Evolutionary conservation across 129 eudicot species (phyloP).

Genomic region (Saussurea involucrata): DNA sequence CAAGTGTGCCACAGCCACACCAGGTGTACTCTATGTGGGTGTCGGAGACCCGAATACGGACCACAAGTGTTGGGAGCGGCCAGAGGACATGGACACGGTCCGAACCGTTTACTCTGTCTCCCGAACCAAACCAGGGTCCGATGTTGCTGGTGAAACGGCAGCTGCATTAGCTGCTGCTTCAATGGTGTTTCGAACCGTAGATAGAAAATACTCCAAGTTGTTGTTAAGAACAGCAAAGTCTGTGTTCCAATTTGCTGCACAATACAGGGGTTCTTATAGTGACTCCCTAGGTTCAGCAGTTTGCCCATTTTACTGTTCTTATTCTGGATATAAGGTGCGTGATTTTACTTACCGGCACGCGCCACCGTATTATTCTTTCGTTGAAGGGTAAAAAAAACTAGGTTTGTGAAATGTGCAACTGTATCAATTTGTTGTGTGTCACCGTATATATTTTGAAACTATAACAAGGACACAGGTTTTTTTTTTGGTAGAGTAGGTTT

Average conservation of each 20-base stretch:
- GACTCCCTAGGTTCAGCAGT: constrained; percentile 83
- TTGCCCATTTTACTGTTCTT: constrained; percentile 95
- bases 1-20: constrained; percentile 82
- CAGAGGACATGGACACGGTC: constrained; percentile 91
- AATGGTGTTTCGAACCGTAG: constrained; percentile 56
- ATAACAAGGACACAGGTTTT: no score
- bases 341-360: background rate
- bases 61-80: constrained; percentile 97
- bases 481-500: no score
- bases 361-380: no score
- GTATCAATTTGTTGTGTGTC: no score
- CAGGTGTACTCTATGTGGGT: constrained; percentile 79
- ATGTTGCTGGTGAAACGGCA: constrained; percentile 92
- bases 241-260: constrained; percentile 68
- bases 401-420: no score
- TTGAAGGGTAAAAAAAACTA: no score
- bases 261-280: constrained; percentile 77
- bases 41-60: constrained; percentile 95
- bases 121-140: constrained; percentile 76
- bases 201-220: constrained; percentile 45
- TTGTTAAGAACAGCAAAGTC: constrained; percentile 61
- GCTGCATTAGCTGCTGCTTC: constrained; percentile 95
- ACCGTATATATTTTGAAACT: no score
- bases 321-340: constrained; percentile 80
- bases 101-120: constrained; percentile 71